Evolutionary conservation across 805 yeast genomes (phyloP).

Genomic region (Geotrichum ghanense): DNA sequence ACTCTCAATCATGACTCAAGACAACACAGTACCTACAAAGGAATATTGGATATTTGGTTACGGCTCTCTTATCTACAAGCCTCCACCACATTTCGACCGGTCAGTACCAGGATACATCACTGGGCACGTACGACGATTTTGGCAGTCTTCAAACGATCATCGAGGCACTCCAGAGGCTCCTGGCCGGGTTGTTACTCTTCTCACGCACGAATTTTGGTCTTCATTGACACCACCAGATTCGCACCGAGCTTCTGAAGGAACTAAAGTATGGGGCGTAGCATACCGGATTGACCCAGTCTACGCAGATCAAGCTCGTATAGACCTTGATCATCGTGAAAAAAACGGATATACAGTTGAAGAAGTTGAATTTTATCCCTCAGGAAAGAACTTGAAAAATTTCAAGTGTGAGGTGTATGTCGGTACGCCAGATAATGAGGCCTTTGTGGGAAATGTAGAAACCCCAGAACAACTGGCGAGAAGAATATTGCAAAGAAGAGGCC

Average conservation of each 20-base stretch:
- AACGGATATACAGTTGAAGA: conserved; percentile 71
- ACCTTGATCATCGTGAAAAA: conserved; percentile 75
- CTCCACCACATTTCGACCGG: conserved; percentile 61
- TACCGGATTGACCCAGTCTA: conserved; percentile 62
- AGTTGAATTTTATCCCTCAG: conserved; percentile 24
- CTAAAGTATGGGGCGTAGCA: conserved; percentile 62
- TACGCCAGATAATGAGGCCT: conserved; percentile 66
- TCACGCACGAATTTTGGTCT: conserved; percentile 44
- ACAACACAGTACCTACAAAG: not conserved
- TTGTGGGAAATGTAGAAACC: conserved; percentile 64
- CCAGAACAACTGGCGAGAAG: conserved; percentile 46
- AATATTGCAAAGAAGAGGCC: conserved; percentile 52
- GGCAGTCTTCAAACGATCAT: conserved; percentile 89
- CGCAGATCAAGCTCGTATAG: conserved; percentile 49
- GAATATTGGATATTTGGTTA: conserved; percentile 73
- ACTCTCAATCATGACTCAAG: not conserved
- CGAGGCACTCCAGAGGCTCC: conserved; percentile 80
- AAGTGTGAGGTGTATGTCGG: conserved; percentile 61
- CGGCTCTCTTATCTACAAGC: conserved; percentile 82
- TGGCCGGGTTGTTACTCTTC: conserved; percentile 79
- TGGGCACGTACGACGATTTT: conserved; percentile 74
- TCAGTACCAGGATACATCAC: conserved; percentile 60
- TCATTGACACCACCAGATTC: conserved; percentile 34
- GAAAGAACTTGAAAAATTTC: conserved; percentile 3
- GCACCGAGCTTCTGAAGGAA: conserved; percentile 23